A percentile compares a stretch with the other conserved stretches of the same genome.
Conservation (phyloP, 2,329 filamentous ascomycete genomes). For the Apiospora hydei region DNA sequence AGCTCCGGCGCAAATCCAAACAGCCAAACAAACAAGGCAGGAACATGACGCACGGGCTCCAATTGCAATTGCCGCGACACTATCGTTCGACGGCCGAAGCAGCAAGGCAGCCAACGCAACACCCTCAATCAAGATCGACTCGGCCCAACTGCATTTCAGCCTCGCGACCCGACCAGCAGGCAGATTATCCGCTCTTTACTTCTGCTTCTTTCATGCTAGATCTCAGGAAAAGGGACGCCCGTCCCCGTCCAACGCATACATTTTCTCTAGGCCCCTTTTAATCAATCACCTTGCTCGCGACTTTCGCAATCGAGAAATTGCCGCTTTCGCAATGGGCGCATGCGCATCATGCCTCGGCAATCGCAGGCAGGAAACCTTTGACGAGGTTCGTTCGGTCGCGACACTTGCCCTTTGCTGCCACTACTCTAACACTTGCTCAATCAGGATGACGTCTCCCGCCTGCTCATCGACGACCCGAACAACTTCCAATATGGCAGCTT, state of each 20-base stretch:
- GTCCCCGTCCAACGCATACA: background rate
- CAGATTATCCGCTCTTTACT: constrained; percentile 9
- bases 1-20: constrained; percentile 11
- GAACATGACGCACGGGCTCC: constrained; percentile 7
- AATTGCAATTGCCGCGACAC: background rate
- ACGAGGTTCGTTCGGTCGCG: constrained; percentile 51
- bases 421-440: constrained; percentile 26
- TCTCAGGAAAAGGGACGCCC: background rate
- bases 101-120: constrained; percentile 4
- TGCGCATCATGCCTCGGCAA: constrained; percentile 68
- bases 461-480: constrained; percentile 68
- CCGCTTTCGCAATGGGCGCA: constrained; percentile 57
- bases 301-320: background rate
- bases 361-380: constrained; percentile 57
- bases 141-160: constrained; percentile 13
- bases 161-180: background rate
- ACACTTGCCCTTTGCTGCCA: constrained; percentile 20
- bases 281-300: background rate
- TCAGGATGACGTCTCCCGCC: constrained; percentile 63
- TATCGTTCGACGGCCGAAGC: background rate
- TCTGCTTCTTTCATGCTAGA: constrained; percentile 9
- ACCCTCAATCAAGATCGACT: background rate
- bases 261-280: background rate
- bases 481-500: constrained; percentile 69
- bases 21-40: background rate